Evolutionary conservation across 176 grass and related monocot species (phyloP).

Genomic region (Typha latifolia): DNA sequence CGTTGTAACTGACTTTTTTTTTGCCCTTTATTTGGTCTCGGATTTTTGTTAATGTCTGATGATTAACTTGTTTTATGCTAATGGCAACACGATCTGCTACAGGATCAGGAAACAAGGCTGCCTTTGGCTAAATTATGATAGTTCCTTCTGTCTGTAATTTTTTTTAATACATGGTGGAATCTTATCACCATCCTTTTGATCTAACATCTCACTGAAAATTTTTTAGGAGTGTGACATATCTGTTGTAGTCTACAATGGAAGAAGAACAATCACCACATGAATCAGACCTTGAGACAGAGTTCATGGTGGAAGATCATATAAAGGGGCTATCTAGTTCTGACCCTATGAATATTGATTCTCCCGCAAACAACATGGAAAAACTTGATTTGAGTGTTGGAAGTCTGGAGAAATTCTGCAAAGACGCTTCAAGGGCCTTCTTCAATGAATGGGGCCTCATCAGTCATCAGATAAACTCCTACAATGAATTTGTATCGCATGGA

Average conservation of each 20-base stretch:
- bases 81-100: too few species aligned
- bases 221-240: constrained; percentile 2
- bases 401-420: constrained; percentile 73
- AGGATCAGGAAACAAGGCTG: too few species aligned
- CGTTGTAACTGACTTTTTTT: too few species aligned
- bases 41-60: too few species aligned
- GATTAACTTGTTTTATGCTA: too few species aligned
- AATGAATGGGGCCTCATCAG: constrained; percentile 66
- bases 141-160: too few species aligned
- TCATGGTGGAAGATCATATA: constrained; percentile 27
- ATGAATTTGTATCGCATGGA: constrained; percentile 64
- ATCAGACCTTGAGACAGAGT: constrained; percentile 22
- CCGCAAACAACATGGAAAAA: constrained; percentile 2
- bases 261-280: constrained; percentile 12
- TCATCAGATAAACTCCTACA: constrained; percentile 85
- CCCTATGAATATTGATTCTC: constrained; percentile 24
- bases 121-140: too few species aligned
- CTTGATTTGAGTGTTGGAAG: constrained; percentile 41
- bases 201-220: too few species aligned
- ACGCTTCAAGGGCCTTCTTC: constrained; percentile 66
- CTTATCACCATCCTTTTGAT: too few species aligned
- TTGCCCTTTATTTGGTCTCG: too few species aligned
- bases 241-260: constrained; percentile 27
- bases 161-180: too few species aligned
- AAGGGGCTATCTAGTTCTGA: constrained; percentile 13